These are phyloP conservation scores for Xanthoceras sorbifolium DNA, from an alignment of 345 rosid species.

Conservation along the genomic window DNA sequence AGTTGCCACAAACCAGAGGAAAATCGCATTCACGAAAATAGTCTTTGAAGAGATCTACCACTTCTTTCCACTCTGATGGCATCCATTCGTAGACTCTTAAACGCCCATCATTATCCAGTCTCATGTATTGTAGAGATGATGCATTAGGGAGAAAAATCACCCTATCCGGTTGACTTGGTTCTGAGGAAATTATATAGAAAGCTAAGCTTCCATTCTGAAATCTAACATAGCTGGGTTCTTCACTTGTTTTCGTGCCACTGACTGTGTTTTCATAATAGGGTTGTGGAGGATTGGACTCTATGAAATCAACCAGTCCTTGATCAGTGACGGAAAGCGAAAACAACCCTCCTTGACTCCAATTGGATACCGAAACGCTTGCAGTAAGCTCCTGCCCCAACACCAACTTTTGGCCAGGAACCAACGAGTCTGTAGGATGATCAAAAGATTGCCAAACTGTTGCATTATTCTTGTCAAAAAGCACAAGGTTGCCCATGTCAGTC, in stretches of 20 bases:
- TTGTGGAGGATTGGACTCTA: slow-evolving; percentile 23
- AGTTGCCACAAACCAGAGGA: slow-evolving; percentile 36
- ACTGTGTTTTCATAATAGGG: neutral
- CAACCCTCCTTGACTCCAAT: slow-evolving; percentile 15
- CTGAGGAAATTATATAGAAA: neutral
- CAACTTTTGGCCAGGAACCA: slow-evolving; percentile 23
- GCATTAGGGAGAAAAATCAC: neutral
- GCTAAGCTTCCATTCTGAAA: slow-evolving; percentile 17
- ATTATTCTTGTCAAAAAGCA: slow-evolving; percentile 21
- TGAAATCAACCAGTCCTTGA: slow-evolving; percentile 19
- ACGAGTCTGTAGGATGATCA: slow-evolving; percentile 20
- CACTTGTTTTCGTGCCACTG: neutral
- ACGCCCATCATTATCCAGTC: slow-evolving; percentile 32
- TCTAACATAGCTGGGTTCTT: slow-evolving; percentile 12
- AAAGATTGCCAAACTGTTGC: slow-evolving; percentile 29
- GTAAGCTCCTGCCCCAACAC: neutral
- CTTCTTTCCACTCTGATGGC: neutral
- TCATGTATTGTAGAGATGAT: slow-evolving; percentile 12
- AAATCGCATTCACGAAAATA: slow-evolving; percentile 20
- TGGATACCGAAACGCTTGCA: neutral
- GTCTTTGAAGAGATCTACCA: slow-evolving; percentile 24
- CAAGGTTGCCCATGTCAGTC: slow-evolving; percentile 27
- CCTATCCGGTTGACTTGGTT: slow-evolving; percentile 1
- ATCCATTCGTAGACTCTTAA: slow-evolving; percentile 27
- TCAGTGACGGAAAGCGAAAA: slow-evolving; percentile 23